Evolutionary conservation across 345 rosid genomes (phyloP), one percentile per base, ranked within the genome.

Genomic region (Alliaria petiolata): DNA sequence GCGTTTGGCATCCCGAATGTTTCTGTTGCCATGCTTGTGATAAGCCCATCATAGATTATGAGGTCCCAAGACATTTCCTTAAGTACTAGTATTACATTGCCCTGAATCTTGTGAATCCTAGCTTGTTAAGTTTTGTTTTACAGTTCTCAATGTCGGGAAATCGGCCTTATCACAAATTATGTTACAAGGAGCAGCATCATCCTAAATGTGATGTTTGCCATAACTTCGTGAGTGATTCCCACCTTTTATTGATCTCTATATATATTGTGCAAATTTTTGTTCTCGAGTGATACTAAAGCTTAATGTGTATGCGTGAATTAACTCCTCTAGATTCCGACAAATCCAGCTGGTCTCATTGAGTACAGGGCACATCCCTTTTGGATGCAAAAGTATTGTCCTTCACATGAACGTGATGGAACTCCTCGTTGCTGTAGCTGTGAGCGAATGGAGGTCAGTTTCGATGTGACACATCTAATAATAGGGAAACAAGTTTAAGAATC

Each of bases 121-220:
- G 79, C 43, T 39, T 64, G 42, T 45, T 34, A 39, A 8, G 62
- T 59, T 25, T 7, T 64, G 54, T 22, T 31, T 64, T 69, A 80
- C 71, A 90, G 96, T 86, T 81, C 75, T 84, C 92, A 8, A 79
- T 90, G 83, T 88, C 86, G 4, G 87, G 82, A 35, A 85, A 83
- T 75, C 85, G 74, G 6, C 92, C 96, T 20, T 92, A 78, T 67
- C 99, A 90, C 78, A 95, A 95, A 71, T 43, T 91, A 62, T 95
- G 99, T 85, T 83, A 83, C 58, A 95, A 81, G 86, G 81, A 88
- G 74, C 89, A 63, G 8, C 81, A 87, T 81, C 97, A 90, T 73
- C 99, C 98, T 30, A 90, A 66, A 79, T 95, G 99, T 62, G 98
- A 95, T 81, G 96, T 95, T 78, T 95, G 99, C 79, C 74, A 55